Percentiles rank a stretch among this genome's conserved stretches.
Evolutionary conservation across 2,329 filamentous ascomycete species (phyloP).

Genomic region (Apiospora sp.): DNA sequence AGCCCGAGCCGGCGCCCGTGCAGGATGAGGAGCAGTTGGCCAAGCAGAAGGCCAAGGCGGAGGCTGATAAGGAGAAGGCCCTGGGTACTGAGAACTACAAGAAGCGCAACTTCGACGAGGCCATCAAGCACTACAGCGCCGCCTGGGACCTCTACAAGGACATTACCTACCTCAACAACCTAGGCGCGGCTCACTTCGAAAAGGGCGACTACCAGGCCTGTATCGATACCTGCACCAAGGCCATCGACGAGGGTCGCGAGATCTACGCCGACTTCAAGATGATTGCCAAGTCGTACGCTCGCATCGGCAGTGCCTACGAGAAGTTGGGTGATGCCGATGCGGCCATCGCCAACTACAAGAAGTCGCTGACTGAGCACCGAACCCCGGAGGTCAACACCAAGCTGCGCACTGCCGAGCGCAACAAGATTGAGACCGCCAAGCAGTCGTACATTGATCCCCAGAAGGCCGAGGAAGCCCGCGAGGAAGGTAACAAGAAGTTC

Average conservation of each 20-base stretch:
- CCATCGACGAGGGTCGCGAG: slow-evolving; percentile 87
- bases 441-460: slow-evolving; percentile 86
- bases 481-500: slow-evolving; percentile 95
- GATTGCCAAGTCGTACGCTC: slow-evolving; percentile 97
- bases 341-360: slow-evolving; percentile 90
- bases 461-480: slow-evolving; percentile 94
- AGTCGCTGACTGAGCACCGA: slow-evolving; percentile 94
- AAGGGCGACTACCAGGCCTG: slow-evolving; percentile 92
- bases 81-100: slow-evolving; percentile 96
- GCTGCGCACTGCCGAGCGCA: slow-evolving; percentile 88
- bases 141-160: slow-evolving; percentile 96
- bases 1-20: slow-evolving; percentile 71
- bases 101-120: slow-evolving; percentile 95
- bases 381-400: slow-evolving; percentile 94
- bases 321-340: slow-evolving; percentile 81
- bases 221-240: slow-evolving; percentile 87
- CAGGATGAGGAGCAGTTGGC: slow-evolving; percentile 82
- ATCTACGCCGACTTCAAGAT: slow-evolving; percentile 97
- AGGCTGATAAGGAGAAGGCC: slow-evolving; percentile 93
- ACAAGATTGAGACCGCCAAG: slow-evolving; percentile 78
- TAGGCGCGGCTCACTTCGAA: slow-evolving; percentile 92
- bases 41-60: slow-evolving; percentile 90
- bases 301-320: slow-evolving; percentile 94
- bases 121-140: slow-evolving; percentile 92
- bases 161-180: slow-evolving; percentile 97